Base-by-base conservation (phyloP, 179 eudicot species). In the Silene noctiflora region DNA sequence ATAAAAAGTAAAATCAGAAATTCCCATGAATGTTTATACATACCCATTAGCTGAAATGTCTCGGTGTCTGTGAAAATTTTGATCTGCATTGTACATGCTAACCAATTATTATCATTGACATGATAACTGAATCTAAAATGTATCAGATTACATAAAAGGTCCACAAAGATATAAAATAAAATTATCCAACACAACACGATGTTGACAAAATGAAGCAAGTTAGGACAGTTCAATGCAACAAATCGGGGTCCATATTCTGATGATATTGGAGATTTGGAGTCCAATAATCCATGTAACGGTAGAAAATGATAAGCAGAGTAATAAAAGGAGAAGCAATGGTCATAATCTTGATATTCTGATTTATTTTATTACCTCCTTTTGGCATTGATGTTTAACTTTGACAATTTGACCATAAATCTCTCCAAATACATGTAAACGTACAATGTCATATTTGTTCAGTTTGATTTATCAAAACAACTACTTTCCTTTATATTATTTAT, bases 11-110 rank as follows among this genome's bases (percentile, higher is more conserved):
- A 61, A n/a, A 35, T 27, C 10, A 29, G 8, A 56, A 16, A 35
- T 67, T 19, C 16, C 13, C 21, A 69, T 1, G 12, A 59, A 64
- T 25, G 25, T 59, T 33, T 68, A 75, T 21, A 76, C 81, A 59
- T 83, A 85, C 88, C 88, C 76, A 85, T 75, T 33, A 71, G 79
- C 64, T 51, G 84, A 53, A 77, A 73, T 51, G 85, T 82, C 62
- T 75, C 88, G 29, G 79, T 78, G 60, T 83, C 82, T 24, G 86
- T 82, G 67, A 85, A 84, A 14, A 80, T 67, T 53, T 79, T 82
- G 77, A 76, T 69, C 84, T 70, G 83, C 81, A 77, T 66, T 39
- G 27, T 61, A 67, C 48, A 66, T 71, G 61, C 8, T 44, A 42
- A 62, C 33, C 16, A 25, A 35, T 79, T 72, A 82, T 62, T 14